Evolutionary conservation across 2,329 filamentous ascomycete genomes (phyloP).

Genomic region (Calonectria leucothoes): DNA sequence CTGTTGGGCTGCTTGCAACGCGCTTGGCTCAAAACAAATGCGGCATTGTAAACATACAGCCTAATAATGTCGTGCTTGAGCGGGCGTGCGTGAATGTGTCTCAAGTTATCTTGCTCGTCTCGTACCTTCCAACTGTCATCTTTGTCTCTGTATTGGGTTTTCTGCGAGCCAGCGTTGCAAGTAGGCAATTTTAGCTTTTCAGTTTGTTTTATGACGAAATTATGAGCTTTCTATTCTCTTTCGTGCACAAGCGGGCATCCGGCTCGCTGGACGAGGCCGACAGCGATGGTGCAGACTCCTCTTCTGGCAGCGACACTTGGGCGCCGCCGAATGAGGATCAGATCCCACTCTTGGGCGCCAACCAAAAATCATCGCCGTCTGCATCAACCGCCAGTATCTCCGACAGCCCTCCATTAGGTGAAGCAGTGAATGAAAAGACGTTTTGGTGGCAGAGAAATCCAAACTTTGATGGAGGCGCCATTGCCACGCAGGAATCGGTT

Average conservation of each 20-base stretch:
- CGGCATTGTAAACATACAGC: neutral
- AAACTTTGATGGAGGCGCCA: slow-evolving; percentile 7
- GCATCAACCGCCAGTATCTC: neutral
- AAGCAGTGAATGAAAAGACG: slow-evolving; percentile 10
- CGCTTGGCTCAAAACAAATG: neutral
- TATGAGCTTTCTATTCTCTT: slow-evolving; percentile 18
- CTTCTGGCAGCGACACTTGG: neutral
- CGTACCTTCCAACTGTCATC: neutral
- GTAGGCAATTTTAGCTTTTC: neutral
- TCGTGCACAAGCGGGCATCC: neutral
- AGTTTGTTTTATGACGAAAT: neutral
- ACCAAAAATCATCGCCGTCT: slow-evolving; percentile 3
- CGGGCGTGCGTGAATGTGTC: neutral
- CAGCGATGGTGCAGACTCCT: neutral
- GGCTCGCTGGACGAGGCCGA: neutral
- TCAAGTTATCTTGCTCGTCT: neutral
- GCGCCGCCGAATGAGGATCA: slow-evolving; percentile 6
- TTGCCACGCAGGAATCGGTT: slow-evolving; percentile 24
- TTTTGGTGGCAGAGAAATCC: slow-evolving; percentile 16
- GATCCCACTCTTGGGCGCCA: slow-evolving; percentile 11
- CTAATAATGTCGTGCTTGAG: slow-evolving; percentile 9
- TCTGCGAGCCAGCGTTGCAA: neutral
- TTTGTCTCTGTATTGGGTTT: neutral
- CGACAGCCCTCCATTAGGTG: neutral
- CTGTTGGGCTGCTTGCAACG: neutral